Base-by-base conservation (phyloP, 2,329 filamentous ascomycete species). In the Penicillium aurantiogriseum region DNA sequence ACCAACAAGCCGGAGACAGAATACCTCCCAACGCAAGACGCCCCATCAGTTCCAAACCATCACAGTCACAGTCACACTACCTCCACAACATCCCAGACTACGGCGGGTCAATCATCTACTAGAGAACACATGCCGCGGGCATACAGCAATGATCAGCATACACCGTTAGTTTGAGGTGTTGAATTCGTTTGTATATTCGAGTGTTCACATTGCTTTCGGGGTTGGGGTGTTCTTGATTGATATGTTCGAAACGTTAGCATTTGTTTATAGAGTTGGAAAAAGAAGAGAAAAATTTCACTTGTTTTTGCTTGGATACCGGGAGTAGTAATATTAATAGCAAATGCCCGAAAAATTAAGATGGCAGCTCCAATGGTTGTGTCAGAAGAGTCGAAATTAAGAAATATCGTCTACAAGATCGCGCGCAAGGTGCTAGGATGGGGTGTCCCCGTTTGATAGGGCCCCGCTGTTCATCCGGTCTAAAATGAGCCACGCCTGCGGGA, bases 1-100 rank as follows among this genome's bases (percentile, higher is more conserved):
- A 59, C 42, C 39, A 52, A 60, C 11, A 35, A 54, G 25, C 47
- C 59, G 8, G n/a, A 46, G 13, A 19, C 35, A 19, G 33, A 47
- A 8, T 54, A 33, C 31, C 13, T 33, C 31, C 31, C 35, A 11
- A 15, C 35, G 0, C 31, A 13, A 23, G 25, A 35, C 8, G 2
- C 9, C 2, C 35, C n/a, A n/a, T 39, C 35, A 21, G 35, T 38
- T 13, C 31, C 51, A 11, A 40, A 23, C 13, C 4, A 54, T 15
- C 42, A 54, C 10, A 15, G 15, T 8, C 33, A 35, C 15, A 48
- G 43, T 13, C 43, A 54, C 27, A 40, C 51, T 8, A 15, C 13
- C 6, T 54, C 51, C 13, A 7, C 25, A 5, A 9, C 15, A 3
- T 54, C 51, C 9, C 25, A 39, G n/a, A 21, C n/a, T 6, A 47